Conservation (phyloP, 1,139 yeast genomes). For the Debaryomyces subglobosus region DNA sequence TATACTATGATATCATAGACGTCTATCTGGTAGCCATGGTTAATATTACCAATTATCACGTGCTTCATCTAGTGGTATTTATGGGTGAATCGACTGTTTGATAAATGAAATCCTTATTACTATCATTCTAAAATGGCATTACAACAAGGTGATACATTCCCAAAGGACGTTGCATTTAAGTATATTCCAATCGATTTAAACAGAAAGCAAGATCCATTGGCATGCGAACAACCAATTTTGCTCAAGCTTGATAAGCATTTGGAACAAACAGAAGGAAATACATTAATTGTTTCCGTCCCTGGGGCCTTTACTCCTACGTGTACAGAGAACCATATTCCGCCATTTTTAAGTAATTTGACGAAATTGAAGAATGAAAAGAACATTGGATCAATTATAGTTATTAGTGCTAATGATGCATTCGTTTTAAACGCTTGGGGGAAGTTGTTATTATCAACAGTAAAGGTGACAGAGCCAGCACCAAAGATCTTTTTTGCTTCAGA, state of each 20-base stretch:
- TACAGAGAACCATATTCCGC: slow-evolving; percentile 81
- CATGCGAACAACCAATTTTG: slow-evolving; percentile 48
- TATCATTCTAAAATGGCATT: slow-evolving; percentile 10
- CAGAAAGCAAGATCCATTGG: slow-evolving; percentile 44
- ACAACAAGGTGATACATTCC: slow-evolving; percentile 42
- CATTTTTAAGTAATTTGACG: slow-evolving; percentile 53
- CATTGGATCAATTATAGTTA: slow-evolving; percentile 65
- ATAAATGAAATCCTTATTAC: not conserved
- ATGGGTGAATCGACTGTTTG: not conserved
- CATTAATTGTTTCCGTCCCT: slow-evolving; percentile 80
- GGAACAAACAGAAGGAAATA: slow-evolving; percentile 38
- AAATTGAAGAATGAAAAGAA: slow-evolving; percentile 59
- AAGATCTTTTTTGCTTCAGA: slow-evolving; percentile 72
- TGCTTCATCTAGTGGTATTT: not conserved
- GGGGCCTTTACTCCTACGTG: slow-evolving; percentile 95
- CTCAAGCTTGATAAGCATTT: slow-evolving; percentile 25
- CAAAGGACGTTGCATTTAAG: slow-evolving; percentile 54
- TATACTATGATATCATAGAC: not conserved
- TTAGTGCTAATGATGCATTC: slow-evolving; percentile 79
- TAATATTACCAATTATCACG: not conserved
- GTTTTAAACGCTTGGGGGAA: slow-evolving; percentile 80
- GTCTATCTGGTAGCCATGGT: not conserved
- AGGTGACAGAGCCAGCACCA: slow-evolving; percentile 36
- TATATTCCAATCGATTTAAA: slow-evolving; percentile 54
- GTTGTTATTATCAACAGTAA: slow-evolving; percentile 44